Evolutionary conservation across 768 basidiomycete species (phyloP).

Genomic region (Tulasnella sp.): DNA sequence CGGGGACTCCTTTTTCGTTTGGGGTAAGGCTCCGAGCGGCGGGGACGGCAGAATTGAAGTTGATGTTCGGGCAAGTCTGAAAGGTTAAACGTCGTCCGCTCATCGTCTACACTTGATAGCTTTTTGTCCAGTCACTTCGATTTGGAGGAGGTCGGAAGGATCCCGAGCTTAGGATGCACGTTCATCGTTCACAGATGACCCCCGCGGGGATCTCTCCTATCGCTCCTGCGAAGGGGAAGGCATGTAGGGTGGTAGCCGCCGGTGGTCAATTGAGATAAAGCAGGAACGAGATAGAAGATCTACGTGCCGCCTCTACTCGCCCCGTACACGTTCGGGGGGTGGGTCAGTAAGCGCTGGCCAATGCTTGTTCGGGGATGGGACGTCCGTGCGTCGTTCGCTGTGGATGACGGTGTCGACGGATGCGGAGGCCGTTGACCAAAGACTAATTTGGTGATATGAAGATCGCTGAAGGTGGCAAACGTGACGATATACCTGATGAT

Average conservation of each 20-base stretch:
- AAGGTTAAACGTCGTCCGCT: neutral
- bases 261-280: neutral
- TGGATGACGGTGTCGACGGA: neutral
- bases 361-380: neutral
- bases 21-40: neutral
- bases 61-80: neutral
- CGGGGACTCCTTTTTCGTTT: neutral
- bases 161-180: neutral
- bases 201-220: neutral
- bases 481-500: neutral
- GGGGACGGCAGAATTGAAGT: neutral
- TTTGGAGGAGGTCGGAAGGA: neutral
- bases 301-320: neutral
- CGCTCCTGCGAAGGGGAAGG: neutral
- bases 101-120: neutral
- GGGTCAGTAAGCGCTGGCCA: neutral
- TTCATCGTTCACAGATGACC: neutral
- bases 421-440: neutral
- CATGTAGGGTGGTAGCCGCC: neutral
- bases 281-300: neutral
- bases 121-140: neutral
- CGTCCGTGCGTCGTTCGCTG: neutral
- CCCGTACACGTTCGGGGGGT: neutral
- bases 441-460: too few relatives aligned
- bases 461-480: neutral